A percentile compares a stretch with the other conserved stretches of the same genome.
Evolutionary conservation across 345 rosid genomes (phyloP).

Genomic region (Salix viminalis): DNA sequence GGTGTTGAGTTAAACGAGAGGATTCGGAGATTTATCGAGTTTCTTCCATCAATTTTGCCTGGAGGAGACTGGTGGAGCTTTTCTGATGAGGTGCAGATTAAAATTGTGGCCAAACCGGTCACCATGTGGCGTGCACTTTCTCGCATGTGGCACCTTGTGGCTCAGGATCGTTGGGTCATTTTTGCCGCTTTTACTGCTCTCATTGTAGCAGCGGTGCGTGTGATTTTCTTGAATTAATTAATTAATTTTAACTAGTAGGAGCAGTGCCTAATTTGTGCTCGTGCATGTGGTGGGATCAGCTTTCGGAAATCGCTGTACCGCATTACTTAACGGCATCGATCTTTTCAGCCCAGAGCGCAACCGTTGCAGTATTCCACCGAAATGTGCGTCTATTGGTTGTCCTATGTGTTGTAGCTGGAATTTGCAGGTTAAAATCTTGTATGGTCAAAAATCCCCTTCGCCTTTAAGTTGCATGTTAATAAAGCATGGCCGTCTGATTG

Average conservation of each 20-base stretch:
- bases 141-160: constrained; percentile 87
- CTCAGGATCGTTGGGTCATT: constrained; percentile 83
- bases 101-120: constrained; percentile 66
- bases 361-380: constrained; percentile 63
- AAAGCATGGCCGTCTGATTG: background rate
- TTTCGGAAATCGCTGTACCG: constrained; percentile 78
- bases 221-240: background rate
- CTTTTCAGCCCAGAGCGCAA: constrained; percentile 74
- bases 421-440: constrained; percentile 93
- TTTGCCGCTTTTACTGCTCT: constrained; percentile 76
- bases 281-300: constrained; percentile 44
- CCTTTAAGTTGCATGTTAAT: constrained; percentile 6
- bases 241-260: no score
- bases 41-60: constrained; percentile 58
- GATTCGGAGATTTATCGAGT: constrained; percentile 44
- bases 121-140: constrained; percentile 75
- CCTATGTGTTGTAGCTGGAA: constrained; percentile 72
- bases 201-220: constrained; percentile 70
- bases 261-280: no score
- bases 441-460: constrained; percentile 58
- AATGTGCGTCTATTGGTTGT: constrained; percentile 65
- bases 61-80: constrained; percentile 96
- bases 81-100: constrained; percentile 61
- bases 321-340: constrained; percentile 95
- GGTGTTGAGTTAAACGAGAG: constrained; percentile 37